phyloP scores from a whole-genome alignment of 441 rosid species.

The Raphanus hybrid region DNA sequence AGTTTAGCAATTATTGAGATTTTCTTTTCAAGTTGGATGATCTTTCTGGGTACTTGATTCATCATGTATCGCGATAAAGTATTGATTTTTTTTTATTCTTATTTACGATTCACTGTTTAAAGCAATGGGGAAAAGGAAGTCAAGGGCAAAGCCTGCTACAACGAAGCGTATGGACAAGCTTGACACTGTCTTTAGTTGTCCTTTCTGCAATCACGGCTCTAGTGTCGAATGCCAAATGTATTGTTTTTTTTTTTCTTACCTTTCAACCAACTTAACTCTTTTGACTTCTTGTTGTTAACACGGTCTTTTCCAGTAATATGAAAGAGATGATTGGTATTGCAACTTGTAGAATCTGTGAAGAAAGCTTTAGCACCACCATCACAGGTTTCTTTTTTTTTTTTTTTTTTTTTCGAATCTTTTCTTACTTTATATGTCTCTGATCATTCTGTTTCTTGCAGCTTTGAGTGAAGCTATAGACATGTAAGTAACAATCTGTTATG shows the following conservation, averaged over 20 bases:
- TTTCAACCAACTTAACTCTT: too few species aligned
- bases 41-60: too few species aligned
- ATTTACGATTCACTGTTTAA: neutral
- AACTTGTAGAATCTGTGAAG: slow-evolving; percentile 59
- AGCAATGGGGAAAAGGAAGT: slow-evolving; percentile 90
- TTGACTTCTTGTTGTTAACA: neutral
- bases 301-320: slow-evolving; percentile 52
- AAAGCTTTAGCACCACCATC: slow-evolving; percentile 58
- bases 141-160: slow-evolving; percentile 87
- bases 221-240: slow-evolving; percentile 91
- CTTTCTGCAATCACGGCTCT: slow-evolving; percentile 95
- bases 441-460: slow-evolving; percentile 57
- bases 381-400: slow-evolving; percentile 44
- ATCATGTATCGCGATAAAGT: too few species aligned
- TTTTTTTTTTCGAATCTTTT: too few species aligned
- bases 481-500: slow-evolving; percentile 52
- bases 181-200: slow-evolving; percentile 92
- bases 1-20: too few species aligned
- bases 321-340: slow-evolving; percentile 58
- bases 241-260: too few species aligned
- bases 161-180: slow-evolving; percentile 92
- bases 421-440: neutral
- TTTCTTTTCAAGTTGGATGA: too few species aligned
- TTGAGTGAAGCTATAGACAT: slow-evolving; percentile 84
- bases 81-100: too few species aligned